These are phyloP conservation scores for Auriscalpium vulgare DNA, from an alignment of 768 basidiomycete species.

Conservation along the genomic window DNA sequence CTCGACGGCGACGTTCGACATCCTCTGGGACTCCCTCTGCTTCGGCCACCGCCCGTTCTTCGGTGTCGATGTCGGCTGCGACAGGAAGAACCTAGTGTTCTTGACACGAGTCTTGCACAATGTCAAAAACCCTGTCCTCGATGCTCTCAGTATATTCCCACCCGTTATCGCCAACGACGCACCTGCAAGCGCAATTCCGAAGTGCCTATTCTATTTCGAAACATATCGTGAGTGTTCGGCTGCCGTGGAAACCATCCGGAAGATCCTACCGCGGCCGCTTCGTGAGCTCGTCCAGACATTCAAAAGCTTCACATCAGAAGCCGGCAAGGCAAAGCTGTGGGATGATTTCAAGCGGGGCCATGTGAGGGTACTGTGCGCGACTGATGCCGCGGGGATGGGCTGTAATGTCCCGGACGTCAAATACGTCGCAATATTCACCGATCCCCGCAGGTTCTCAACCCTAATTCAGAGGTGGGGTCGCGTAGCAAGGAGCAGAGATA, in stretches of 20 bases:
- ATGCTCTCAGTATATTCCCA: too few relatives aligned
- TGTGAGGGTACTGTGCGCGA: constrained; percentile 21
- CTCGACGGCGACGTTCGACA: too few relatives aligned
- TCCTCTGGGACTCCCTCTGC: too few relatives aligned
- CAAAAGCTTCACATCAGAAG: constrained; percentile 11
- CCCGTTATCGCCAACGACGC: background rate
- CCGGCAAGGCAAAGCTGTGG: constrained; percentile 16
- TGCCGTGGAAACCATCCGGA: background rate
- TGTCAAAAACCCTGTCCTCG: too few relatives aligned
- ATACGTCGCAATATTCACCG: constrained; percentile 10
- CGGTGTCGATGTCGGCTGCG: too few relatives aligned
- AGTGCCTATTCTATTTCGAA: background rate
- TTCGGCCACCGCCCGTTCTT: too few relatives aligned
- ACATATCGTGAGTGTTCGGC: background rate
- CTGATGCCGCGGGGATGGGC: constrained; percentile 28
- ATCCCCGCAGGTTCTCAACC: background rate
- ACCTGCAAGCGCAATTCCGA: background rate
- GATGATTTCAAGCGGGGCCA: constrained; percentile 10
- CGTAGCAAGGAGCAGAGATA: background rate
- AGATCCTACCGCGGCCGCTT: background rate
- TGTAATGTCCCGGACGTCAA: constrained; percentile 23
- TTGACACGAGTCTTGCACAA: too few relatives aligned
- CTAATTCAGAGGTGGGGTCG: background rate
- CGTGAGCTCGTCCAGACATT: background rate
- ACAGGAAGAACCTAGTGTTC: too few relatives aligned